Base-by-base conservation (phyloP, 441 rosid species). In the Eutrema salsugineum region DNA sequence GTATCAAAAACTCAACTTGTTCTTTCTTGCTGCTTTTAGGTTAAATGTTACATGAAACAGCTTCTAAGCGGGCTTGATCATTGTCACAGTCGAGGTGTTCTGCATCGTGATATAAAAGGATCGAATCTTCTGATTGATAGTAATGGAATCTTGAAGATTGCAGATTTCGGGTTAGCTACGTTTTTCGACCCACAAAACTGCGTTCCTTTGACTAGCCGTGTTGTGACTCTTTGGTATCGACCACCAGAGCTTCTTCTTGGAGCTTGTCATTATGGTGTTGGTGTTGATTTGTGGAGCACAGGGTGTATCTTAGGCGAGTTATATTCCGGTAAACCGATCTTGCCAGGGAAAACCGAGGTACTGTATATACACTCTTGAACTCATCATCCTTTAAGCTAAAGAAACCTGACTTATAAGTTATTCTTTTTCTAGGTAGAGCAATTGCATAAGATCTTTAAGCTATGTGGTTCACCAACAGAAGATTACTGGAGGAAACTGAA, bases 191-290 rank as follows among this genome's bases (percentile, higher is more conserved):
- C 89, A 10, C 76, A 81, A 58, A 76, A 81, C 57, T 79, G 78
- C 59, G 81, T 83, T 63, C 87, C 89, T 1, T 82, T 87, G 87
- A 87, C 91, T 64, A 85, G 89, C 63, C 78, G 91, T 70, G 89
- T 87, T 77, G 91, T 87, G 59, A 87, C 91, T 32, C 74, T 87
- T 12, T 87, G 91, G 91, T 87, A 87, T 80, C 83, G 91, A 60
- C 89, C 91, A 9, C 91, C 89, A 0, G 91, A 87, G 82, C 89
- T 87, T 81, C 87, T 87, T 28, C 91, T 87, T 44, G 91, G 91
- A 64, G 89, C 91, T 66, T 83, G 83, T 70, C 83, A 87, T 78
- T 87, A 87, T 72, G 82, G 85, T 51, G 85, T 87, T n/a, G 85
- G 87, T 4, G 87, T 86, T 55, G 91, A 86, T 71, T 78, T 86